A percentile compares a stretch with the other conserved stretches of the same genome.
Conservation (phyloP, 306 rosid species). For the Vigna nakashimae region DNA sequence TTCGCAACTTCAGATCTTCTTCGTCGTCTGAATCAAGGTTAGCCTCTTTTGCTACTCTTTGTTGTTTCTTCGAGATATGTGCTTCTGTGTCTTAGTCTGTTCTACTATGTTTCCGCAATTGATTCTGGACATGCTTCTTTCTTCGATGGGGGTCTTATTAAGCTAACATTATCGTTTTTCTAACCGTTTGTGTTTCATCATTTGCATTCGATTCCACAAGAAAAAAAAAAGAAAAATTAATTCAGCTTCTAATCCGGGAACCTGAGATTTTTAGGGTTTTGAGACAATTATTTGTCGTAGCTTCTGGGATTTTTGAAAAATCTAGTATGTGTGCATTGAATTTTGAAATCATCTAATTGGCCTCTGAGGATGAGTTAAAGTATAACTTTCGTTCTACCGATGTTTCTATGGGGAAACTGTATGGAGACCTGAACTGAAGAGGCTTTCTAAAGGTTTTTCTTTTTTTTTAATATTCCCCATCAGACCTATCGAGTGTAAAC, state of each 20-base stretch:
- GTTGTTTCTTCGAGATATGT: not conserved
- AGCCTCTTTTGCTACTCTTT: not conserved
- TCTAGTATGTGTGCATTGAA: not conserved
- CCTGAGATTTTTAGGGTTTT: too few species aligned
- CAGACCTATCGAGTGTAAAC: too few species aligned
- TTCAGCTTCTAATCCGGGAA: too few species aligned
- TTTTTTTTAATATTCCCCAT: not conserved
- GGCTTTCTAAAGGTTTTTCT: not conserved
- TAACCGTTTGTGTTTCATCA: not conserved
- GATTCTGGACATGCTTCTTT: not conserved
- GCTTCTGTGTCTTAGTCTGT: not conserved
- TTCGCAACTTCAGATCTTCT: conserved; percentile 27
- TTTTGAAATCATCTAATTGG: not conserved
- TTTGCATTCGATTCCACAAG: not conserved
- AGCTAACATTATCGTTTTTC: conserved; percentile 11
- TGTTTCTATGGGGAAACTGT: conserved; percentile 49
- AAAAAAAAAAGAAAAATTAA: too few species aligned
- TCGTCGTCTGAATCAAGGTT: conserved; percentile 20
- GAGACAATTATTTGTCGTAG: too few species aligned
- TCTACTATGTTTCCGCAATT: not conserved
- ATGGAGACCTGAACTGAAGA: conserved; percentile 82
- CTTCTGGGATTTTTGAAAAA: too few species aligned
- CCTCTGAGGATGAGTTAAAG: conserved; percentile 58
- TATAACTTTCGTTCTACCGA: conserved; percentile 69
- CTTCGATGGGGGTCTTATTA: conserved; percentile 46